Conservation (phyloP, 176 grass and related monocot genomes). For the Themeda triandra region DNA sequence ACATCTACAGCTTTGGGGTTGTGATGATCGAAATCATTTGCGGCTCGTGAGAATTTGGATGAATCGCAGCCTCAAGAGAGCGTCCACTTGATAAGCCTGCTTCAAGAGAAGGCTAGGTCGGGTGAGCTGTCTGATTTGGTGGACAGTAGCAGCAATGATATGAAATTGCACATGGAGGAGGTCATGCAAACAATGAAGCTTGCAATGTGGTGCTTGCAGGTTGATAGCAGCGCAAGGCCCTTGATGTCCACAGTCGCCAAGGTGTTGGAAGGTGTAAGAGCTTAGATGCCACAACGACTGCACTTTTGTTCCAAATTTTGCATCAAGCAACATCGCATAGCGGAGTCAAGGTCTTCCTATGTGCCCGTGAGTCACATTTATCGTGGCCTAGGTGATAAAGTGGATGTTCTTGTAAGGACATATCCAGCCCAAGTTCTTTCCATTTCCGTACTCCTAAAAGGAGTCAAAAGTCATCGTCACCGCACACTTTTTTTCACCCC, state of each 20-base stretch:
- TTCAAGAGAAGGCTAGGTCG: not conserved
- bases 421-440: no score
- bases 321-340: not conserved
- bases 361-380: not conserved
- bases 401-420: no score
- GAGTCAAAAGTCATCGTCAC: no score
- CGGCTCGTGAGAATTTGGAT: not conserved
- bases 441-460: no score
- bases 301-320: not conserved
- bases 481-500: no score
- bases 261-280: not conserved
- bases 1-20: conserved; percentile 1
- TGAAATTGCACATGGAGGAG: not conserved
- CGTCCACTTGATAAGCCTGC: conserved; percentile 1
- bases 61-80: not conserved
- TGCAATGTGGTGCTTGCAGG: conserved; percentile 15
- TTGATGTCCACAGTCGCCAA: conserved; percentile 2
- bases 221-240: not conserved
- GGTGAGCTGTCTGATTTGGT: not conserved
- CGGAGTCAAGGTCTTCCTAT: not conserved
- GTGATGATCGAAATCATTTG: not conserved
- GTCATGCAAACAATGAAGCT: not conserved
- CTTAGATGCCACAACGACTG: not conserved
- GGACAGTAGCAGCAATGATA: not conserved
- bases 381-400: not conserved